Evolutionary conservation across 2,329 filamentous ascomycete species (phyloP).

Genomic region (Pestalotiopsis sp.): DNA sequence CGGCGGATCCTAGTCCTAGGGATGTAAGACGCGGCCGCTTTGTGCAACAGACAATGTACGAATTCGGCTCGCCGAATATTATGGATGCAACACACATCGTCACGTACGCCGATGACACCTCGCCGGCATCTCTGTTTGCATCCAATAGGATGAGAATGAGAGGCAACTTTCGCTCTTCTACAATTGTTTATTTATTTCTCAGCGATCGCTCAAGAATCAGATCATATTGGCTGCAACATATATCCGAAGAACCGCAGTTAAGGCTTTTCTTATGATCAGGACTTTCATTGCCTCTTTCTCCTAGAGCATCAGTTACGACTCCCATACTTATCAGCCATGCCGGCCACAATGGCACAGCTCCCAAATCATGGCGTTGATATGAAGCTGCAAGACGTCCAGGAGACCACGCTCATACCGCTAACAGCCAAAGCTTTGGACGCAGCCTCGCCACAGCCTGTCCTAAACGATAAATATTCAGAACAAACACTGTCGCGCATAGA

Average conservation of each 20-base stretch:
- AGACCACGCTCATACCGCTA: neutral
- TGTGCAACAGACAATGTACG: neutral
- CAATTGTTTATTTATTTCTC: neutral
- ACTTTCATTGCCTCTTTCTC: too few relatives aligned
- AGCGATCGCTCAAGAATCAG: too few relatives aligned
- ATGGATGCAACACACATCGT: neutral
- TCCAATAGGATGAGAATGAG: neutral
- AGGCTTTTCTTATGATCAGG: too few relatives aligned
- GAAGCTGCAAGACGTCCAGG: neutral
- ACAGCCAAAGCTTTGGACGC: neutral
- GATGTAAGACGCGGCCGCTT: neutral
- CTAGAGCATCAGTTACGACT: too few relatives aligned
- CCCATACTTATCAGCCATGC: neutral
- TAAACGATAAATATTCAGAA: constrained; percentile 15
- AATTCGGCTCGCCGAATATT: neutral
- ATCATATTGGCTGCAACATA: too few relatives aligned
- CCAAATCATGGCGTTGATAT: neutral
- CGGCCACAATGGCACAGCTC: neutral
- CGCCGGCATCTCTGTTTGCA: neutral
- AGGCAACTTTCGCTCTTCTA: neutral
- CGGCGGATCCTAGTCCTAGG: too few relatives aligned
- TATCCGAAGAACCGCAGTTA: too few relatives aligned
- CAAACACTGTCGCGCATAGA: constrained; percentile 11
- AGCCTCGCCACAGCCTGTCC: constrained; percentile 6
- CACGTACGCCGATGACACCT: neutral